phyloP scores from a whole-genome alignment of 257 asterid genomes.

The Solanum piurae region DNA sequence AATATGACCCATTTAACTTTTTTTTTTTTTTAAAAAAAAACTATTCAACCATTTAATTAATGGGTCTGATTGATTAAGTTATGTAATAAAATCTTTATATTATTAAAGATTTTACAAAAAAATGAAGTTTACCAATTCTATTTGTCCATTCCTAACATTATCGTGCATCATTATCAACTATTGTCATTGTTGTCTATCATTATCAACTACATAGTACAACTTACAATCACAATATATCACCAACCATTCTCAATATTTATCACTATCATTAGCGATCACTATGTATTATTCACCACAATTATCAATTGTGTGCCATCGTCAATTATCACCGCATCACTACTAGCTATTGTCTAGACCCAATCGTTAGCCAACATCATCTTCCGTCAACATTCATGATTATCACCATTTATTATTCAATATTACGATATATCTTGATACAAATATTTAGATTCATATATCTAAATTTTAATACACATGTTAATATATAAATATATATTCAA shows the following conservation, averaged over 20 bases:
- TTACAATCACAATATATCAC: background rate
- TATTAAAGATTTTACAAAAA: background rate
- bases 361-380: background rate
- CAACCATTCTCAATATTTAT: background rate
- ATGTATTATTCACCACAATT: background rate
- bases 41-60: background rate
- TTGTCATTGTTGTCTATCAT: background rate
- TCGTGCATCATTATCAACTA: background rate
- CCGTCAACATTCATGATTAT: background rate
- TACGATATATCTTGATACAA: background rate
- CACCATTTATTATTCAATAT: background rate
- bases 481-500: background rate
- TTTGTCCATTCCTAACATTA: accelerated
- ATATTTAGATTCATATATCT: background rate
- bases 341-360: background rate
- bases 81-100: background rate
- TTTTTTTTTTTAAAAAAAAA: background rate
- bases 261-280: background rate
- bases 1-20: background rate
- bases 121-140: background rate
- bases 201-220: background rate
- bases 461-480: background rate
- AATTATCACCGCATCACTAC: background rate
- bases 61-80: too few relatives aligned
- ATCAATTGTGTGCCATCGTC: background rate